Evolutionary conservation across 1,139 yeast genomes (phyloP).

Genomic region (Dujonia santamariae): DNA sequence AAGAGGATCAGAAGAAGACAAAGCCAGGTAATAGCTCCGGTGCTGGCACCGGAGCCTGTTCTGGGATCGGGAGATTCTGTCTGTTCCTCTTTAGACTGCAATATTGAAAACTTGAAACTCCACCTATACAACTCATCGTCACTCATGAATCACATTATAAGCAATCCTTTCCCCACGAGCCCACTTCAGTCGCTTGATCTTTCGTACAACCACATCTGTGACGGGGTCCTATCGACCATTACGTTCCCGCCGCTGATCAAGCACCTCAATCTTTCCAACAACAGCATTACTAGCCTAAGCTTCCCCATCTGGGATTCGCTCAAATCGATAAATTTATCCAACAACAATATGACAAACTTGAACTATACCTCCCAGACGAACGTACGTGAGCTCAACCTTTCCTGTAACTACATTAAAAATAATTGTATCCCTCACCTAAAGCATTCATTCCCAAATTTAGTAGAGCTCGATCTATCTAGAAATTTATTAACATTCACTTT

Average conservation of each 20-base stretch:
- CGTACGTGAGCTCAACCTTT: constrained; percentile 14
- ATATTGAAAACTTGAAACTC: constrained; percentile 12
- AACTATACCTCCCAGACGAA: constrained; percentile 4
- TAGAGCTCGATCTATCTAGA: constrained; percentile 20
- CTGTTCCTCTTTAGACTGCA: too few species aligned
- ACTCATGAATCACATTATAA: constrained; percentile 7
- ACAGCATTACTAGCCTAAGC: constrained; percentile 14
- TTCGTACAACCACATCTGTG: constrained; percentile 20
- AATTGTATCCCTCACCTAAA: not conserved
- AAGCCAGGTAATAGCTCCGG: too few species aligned
- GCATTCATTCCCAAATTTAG: constrained; percentile 13
- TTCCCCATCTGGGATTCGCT: constrained; percentile 13
- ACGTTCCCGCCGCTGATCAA: constrained; percentile 16
- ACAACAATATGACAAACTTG: constrained; percentile 19
- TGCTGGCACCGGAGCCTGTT: too few species aligned
- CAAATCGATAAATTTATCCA: constrained; percentile 19
- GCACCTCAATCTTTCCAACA: constrained; percentile 24
- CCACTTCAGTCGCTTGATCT: constrained; percentile 19
- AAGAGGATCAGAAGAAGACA: too few species aligned
- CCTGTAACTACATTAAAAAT: constrained; percentile 19
- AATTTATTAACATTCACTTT: constrained; percentile 17
- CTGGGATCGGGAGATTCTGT: too few species aligned
- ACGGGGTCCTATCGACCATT: constrained; percentile 11
- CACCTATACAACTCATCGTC: constrained; percentile 13
- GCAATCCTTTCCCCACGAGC: constrained; percentile 11